Evolutionary conservation across 495 filamentous ascomycete genomes (phyloP).

Genomic region (Delitschia confertaspora): DNA sequence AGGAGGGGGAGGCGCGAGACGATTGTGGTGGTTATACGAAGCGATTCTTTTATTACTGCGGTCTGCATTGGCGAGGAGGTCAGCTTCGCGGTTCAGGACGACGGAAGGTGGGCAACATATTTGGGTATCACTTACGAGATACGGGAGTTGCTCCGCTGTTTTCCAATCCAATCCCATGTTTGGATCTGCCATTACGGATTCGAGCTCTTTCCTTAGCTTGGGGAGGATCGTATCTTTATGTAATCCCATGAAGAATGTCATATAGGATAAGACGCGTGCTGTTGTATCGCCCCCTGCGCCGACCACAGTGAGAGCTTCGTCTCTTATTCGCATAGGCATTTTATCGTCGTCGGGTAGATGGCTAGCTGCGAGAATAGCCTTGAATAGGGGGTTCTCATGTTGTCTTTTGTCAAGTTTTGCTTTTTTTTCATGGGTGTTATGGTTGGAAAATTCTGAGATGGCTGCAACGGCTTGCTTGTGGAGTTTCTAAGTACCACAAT

Average conservation of each 20-base stretch:
- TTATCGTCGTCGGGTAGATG: conserved; percentile 13
- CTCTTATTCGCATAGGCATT: conserved; percentile 1
- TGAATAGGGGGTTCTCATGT: too few relatives aligned
- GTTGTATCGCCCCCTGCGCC: conserved; percentile 8
- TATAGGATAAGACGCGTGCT: too few relatives aligned
- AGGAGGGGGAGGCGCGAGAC: neutral
- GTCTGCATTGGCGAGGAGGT: too few relatives aligned
- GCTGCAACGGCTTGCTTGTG: neutral
- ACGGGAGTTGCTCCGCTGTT: conserved; percentile 31
- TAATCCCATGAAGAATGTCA: too few relatives aligned
- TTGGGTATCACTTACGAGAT: too few relatives aligned
- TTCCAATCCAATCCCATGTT: conserved; percentile 13
- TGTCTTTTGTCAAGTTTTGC: too few relatives aligned
- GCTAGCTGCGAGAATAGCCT: neutral
- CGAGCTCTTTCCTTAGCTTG: conserved; percentile 5
- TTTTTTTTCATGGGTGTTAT: too few relatives aligned
- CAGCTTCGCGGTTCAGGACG: too few relatives aligned
- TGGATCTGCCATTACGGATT: conserved; percentile 4
- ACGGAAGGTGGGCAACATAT: too few relatives aligned
- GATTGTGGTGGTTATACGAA: neutral
- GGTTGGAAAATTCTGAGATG: conserved; percentile 2
- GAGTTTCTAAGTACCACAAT: too few relatives aligned
- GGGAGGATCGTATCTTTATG: conserved; percentile 15
- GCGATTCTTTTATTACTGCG: conserved; percentile 33
- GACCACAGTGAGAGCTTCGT: conserved; percentile 7